These are phyloP conservation scores for Teunomyces stri DNA, from an alignment of 805 yeast species.

Conservation along the genomic window DNA sequence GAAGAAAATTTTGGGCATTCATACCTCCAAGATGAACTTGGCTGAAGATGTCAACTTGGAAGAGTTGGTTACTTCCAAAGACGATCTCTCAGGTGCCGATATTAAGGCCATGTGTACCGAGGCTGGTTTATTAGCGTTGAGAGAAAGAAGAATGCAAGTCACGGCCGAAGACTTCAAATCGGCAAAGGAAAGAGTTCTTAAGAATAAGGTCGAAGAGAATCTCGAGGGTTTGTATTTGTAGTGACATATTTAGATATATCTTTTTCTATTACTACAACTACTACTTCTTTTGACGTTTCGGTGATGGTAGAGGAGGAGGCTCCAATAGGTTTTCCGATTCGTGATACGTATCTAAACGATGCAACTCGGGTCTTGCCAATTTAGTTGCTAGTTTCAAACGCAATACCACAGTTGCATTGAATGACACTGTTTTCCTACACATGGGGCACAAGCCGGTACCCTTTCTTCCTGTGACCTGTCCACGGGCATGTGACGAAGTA, in stretches of 20 bases:
- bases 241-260: not conserved
- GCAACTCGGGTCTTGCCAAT: conserved; percentile 13
- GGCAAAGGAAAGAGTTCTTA: conserved; percentile 93
- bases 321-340: not conserved
- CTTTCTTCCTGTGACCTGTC: conserved; percentile 35
- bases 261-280: not conserved
- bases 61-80: conserved; percentile 84
- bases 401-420: conserved; percentile 32
- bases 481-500: conserved; percentile 40
- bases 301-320: not conserved
- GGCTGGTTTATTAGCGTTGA: conserved; percentile 90
- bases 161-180: conserved; percentile 89
- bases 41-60: conserved; percentile 86
- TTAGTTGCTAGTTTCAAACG: conserved; percentile 14
- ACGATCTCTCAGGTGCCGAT: conserved; percentile 95
- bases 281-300: not conserved
- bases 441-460: conserved; percentile 45
- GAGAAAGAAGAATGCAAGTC: conserved; percentile 98
- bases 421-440: conserved; percentile 38
- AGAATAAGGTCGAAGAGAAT: conserved; percentile 94
- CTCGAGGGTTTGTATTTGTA: conserved; percentile 88
- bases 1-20: conserved; percentile 88
- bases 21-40: conserved; percentile 89
- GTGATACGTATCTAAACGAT: conserved; percentile 5
- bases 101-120: conserved; percentile 97